Evolutionary conservation across 2,329 filamentous ascomycete species (phyloP).

Genomic region (Fusarium sp.): DNA sequence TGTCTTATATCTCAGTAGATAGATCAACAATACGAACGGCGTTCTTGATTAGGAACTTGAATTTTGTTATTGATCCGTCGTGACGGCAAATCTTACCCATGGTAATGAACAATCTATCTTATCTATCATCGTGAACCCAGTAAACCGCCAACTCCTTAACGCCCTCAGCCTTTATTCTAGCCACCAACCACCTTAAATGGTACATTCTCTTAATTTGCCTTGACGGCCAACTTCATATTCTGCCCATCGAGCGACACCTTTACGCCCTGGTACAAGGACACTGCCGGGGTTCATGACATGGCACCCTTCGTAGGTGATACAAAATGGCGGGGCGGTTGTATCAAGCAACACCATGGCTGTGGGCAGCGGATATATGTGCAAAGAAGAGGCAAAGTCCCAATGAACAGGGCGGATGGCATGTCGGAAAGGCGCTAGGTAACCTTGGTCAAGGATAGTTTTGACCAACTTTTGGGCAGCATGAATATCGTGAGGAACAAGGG

Average conservation of each 20-base stretch:
- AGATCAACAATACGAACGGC: constrained; percentile 6
- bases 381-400: constrained; percentile 84
- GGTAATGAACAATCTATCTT: constrained; percentile 18
- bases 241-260: constrained; percentile 81
- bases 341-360: constrained; percentile 87
- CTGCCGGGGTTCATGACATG: constrained; percentile 93
- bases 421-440: constrained; percentile 87
- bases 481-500: constrained; percentile 60
- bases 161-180: constrained; percentile 13
- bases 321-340: constrained; percentile 82
- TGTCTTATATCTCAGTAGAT: background rate
- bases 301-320: constrained; percentile 92
- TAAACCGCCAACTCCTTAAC: constrained; percentile 1
- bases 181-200: constrained; percentile 57
- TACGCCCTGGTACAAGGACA: constrained; percentile 76
- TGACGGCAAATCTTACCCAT: background rate
- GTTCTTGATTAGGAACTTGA: background rate
- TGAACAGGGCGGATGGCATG: constrained; percentile 82
- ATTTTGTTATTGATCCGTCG: background rate
- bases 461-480: constrained; percentile 80
- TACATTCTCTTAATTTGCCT: constrained; percentile 73
- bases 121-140: constrained; percentile 30
- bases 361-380: constrained; percentile 90
- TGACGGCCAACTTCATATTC: constrained; percentile 81
- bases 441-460: constrained; percentile 92